Base-by-base conservation (phyloP, 1,139 yeast species). In the Geotrichum restrictum region DNA sequence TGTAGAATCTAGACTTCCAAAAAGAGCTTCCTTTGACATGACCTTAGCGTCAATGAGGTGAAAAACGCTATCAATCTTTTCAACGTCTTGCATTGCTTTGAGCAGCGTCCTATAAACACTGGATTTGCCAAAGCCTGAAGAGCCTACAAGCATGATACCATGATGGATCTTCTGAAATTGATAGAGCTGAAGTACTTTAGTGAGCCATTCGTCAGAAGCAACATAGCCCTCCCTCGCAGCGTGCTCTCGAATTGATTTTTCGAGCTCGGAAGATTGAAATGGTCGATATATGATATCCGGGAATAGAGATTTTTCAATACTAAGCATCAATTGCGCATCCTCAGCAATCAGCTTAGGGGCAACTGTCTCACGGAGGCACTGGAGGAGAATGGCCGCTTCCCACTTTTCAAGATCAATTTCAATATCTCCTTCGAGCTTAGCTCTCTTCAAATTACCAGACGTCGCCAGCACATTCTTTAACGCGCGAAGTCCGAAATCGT, bases 401-500 rank as follows among this genome's bases (percentile, higher is more conserved):
- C 63, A 59, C 2, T 41, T 34, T 55, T 79, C 81, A 3, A 40
- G 37, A 29, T 47, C 49, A 0, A n/a, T 37, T 1, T 43, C 21
- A 6, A 31, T 40, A 5, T 49, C 54, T 4, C 34, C 36, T 13
- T 40, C 49, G 3, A 56, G 27, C 14, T 49, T 48, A 10, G 48
- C 37, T 47, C 80, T 64, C 56, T 73, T 75, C 3, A 80, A 64
- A 14, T 65, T 61, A 0, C 93, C 91, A 61, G 91, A 82, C 53
- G 77, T 75, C 3, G 74, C 67, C 41, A 91, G 68, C 0, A 84
- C 80, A 44, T 81, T 75, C 63, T 89, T 91, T 53, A 91, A 67
- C 0, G 96, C 83, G 55, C 97, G 75, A 41, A 91, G 72, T 0
- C 98, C 96, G 74, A 93, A 93, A 62, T 93, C 97, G 62, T 93